A percentile compares a stretch with the other conserved stretches of the same genome.
Conservation (phyloP, 2,329 filamentous ascomycete genomes). For the Albifimbria verrucaria region DNA sequence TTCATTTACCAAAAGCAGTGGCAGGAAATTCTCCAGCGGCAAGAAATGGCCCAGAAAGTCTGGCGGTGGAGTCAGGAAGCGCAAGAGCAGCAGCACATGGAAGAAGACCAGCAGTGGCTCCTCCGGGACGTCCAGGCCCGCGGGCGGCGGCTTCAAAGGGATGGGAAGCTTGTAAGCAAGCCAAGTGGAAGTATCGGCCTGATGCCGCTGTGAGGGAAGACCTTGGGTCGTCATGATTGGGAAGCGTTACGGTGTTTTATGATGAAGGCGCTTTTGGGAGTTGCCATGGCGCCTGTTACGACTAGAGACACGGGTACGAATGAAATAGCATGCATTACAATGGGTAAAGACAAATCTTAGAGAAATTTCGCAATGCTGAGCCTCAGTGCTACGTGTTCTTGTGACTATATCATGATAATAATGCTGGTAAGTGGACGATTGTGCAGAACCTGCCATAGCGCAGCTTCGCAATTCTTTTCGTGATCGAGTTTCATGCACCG, state of each 20-base stretch:
- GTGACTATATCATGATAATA: no score
- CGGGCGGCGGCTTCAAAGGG: constrained; percentile 17
- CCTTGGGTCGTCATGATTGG: background rate
- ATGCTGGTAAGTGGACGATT: no score
- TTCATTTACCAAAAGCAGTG: constrained; percentile 21
- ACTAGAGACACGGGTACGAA: background rate
- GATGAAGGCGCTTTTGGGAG: background rate
- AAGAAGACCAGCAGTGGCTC: constrained; percentile 28
- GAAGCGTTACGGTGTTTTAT: background rate
- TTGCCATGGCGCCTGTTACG: background rate
- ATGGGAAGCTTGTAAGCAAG: constrained; percentile 29
- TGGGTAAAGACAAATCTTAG: background rate
- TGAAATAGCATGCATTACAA: background rate
- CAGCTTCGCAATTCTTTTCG: no score
- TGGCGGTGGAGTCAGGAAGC: constrained; percentile 24
- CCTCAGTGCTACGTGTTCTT: no score
- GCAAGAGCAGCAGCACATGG: constrained; percentile 22
- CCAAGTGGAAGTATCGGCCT: constrained; percentile 31
- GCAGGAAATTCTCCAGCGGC: constrained; percentile 21
- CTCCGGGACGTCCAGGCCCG: constrained; percentile 16
- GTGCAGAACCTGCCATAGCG: no score
- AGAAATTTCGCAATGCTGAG: no score
- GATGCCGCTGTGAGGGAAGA: constrained; percentile 32
- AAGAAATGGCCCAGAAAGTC: constrained; percentile 26
- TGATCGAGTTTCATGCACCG: no score